Base-by-base conservation (phyloP, 2,329 filamentous ascomycete genomes). In the Botryotinia narcissicola region DNA sequence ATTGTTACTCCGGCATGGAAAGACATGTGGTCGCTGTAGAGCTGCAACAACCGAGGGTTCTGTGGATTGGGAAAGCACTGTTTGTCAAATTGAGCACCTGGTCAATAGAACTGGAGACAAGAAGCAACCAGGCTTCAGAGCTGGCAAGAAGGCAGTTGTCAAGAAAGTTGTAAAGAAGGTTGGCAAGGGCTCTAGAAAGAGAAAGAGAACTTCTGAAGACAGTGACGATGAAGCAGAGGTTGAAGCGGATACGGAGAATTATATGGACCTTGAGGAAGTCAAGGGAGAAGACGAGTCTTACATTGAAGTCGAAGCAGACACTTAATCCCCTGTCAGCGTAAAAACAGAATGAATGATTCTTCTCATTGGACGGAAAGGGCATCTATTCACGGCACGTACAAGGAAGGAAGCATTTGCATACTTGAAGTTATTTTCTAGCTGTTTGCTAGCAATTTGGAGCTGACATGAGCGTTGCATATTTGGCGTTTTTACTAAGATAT, bases 71-170 rank as follows among this genome's bases (percentile, higher is more conserved):
- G 84, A 89, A 5, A 83, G 89, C 16, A 70, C 74, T 25, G 87
- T 87, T 0, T 92, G 90, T 82, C 85, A 87, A 14, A 90, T 92
- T 79, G 90, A 91, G 70, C 87, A 91, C 79, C 80, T 91, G 51
- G 87, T 91, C 7, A 86, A 82, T 72, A 82, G 88, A 70, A 86
- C 84, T n/a, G 89, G 87, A 12, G 85, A 83, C 73, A 86, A 86
- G 77, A 88, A 88, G 60, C 61, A 71, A 54, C 59, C 59, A 57
- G 70, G 73, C 25, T 73, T 48, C 18, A 73, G 59, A 2, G 42
- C 73, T 10, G 40, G 25, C 7, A 72, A 71, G 59, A 75, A 71
- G 25, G 67, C 40, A 12, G 29, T 9, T 14, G 46, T 42, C 6
- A 64, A 42, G 57, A 72, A 60, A 63, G 37, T 20, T 51, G 71